These are phyloP conservation scores for Mantamonas sphyraenae DNA, from an alignment of 78 protist genomes.

Conservation along the genomic window DNA sequence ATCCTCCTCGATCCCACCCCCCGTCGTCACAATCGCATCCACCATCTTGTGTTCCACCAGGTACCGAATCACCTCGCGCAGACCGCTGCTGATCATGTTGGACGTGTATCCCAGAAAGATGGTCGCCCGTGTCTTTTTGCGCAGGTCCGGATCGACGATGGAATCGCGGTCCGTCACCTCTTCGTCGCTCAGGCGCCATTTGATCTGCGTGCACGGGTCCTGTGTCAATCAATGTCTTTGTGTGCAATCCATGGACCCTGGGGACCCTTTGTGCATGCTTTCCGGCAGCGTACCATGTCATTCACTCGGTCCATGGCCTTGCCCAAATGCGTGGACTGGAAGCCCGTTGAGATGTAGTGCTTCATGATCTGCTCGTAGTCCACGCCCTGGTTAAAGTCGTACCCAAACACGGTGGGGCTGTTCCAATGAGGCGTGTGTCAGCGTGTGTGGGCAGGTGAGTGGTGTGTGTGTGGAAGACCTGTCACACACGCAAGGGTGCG, in stretches of 20 bases:
- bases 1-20: constrained; percentile 99
- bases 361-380: constrained; percentile 55
- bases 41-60: constrained; percentile 68
- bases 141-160: neutral
- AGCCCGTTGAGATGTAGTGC: constrained; percentile 67
- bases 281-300: constrained; percentile 66
- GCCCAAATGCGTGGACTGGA: constrained; percentile 87
- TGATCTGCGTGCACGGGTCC: neutral
- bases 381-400: constrained; percentile 58
- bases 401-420: no score
- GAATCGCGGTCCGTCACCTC: constrained; percentile 16
- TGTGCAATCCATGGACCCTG: no score
- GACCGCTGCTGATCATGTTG: constrained; percentile 92
- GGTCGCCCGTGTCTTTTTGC: constrained; percentile 20
- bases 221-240: neutral
- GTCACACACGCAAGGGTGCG: no score
- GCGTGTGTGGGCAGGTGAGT: no score
- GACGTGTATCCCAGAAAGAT: constrained; percentile 95
- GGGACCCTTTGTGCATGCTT: no score
- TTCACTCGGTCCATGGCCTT: constrained; percentile 80
- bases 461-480: no score
- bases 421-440: no score
- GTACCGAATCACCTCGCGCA: constrained; percentile 84
- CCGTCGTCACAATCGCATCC: constrained; percentile 91
- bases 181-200: constrained; percentile 38